Base-by-base conservation (phyloP, 495 filamentous ascomycete genomes). In the Oidiodendron maius region DNA sequence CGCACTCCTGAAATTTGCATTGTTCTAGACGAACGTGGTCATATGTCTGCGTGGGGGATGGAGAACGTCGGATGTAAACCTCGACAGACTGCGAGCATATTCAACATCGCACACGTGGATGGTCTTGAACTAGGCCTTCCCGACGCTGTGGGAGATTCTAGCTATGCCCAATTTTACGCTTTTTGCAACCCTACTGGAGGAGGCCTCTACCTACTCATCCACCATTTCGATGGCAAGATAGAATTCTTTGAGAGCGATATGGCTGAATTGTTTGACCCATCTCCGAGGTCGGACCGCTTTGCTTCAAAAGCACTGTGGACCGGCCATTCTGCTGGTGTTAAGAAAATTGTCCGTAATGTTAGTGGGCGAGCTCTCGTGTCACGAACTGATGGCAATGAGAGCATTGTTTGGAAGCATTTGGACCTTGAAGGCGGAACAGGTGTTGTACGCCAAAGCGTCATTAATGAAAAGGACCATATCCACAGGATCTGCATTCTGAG, bases 1-100 rank as follows among this genome's bases (percentile, higher is more conserved):
- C 81, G 82, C 21, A 83, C 74, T 41, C 94, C 91, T 0, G 94
- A 99, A 57, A 78, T 97, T 2, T 90, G 88, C 54, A 72, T 96
- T 13, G 81, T 91, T 2, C 71, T 95, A 43, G 91, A 99, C 65
- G 83, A 84, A 16, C 70, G 76, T 30, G 93, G 93, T 3, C 79
- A 83, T 55, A 89, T 97, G 88, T 89, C 87, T 39, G 93, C 91
- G 0, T 96, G 91, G 91, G 94, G 88, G 1, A 61, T 99, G 46
- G 91, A 97, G 63, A 89, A 91, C 59, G 76, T 96, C 20, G 88
- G 89, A 15, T 82, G 78, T 57, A 93, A 88, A 55, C 66, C 70
- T 24, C 78, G 74, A 52, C 78, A 82, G 52, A 74, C 76, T 2
- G 74, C 81, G 32, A 82, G 84, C 60, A 78, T 91, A 22, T 96